Base-by-base conservation (phyloP, 768 basidiomycete genomes). In the Cystobasidium tubakii region DNA sequence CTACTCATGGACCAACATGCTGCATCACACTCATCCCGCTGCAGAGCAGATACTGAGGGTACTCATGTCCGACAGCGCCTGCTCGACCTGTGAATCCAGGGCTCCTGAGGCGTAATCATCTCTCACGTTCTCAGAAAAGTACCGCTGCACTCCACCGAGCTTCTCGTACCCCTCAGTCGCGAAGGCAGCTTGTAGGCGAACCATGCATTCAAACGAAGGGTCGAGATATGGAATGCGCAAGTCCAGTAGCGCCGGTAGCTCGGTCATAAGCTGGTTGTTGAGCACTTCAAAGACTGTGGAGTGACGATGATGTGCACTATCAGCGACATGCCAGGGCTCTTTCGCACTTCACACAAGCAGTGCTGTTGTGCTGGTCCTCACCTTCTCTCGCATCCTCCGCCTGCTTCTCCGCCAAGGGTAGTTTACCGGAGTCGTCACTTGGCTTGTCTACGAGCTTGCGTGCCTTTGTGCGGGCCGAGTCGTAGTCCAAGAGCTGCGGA, bases 111-210 rank as follows among this genome's bases (percentile, higher is more conserved):
- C 95, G 79, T 99, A 99, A 77, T 98, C 96, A 77, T 99, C 95
- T 21, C 76, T 67, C 0, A 77, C 75, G 10, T 73, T 74, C 1
- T 76, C 73, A 57, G 73, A 36, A 53, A 76, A 70, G 71, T 33
- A 91, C 88, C 92, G 84, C 81, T 99, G 95, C 10, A 97, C 94
- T 55, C 91, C 88, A 63, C 92, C 89, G 64, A 97, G 86, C 82
- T 93, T 96, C 83, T 97, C 93, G 80, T 99, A 98, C 0, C 95
- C 94, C 78, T 99, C 95, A 81, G 97, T 92, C 0, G 95, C 94
- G 80, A 98, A 98, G 79, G 94, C 93, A 79, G 90, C 87, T 80
- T 99, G 96, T 87, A 96, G 91, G 34, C 96, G 87, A 65, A 84
- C 79, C 77, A 77, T 98, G 57, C 95, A 91, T 82, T 98, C 96